Evolutionary conservation across 2,329 filamentous ascomycete species (phyloP).

Genomic region (Botryotinia narcissicola): DNA sequence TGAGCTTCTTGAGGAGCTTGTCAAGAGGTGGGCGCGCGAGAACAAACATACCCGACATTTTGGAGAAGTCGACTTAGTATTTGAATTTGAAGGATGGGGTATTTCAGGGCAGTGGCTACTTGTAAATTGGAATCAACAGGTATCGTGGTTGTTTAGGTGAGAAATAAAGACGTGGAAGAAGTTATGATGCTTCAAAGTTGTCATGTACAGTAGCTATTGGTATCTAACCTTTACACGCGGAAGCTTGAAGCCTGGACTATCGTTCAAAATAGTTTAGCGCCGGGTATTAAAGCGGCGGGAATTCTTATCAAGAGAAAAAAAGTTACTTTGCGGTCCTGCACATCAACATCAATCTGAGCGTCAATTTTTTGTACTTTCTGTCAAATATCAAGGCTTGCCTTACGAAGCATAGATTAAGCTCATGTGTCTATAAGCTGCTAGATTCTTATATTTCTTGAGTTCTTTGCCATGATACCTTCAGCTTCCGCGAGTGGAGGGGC

Average conservation of each 20-base stretch:
- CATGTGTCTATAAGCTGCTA: not conserved
- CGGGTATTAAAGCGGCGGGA: conserved; percentile 14
- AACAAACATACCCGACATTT: conserved; percentile 42
- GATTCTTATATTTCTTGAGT: not conserved
- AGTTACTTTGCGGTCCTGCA: conserved; percentile 18
- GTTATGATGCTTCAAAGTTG: conserved; percentile 18
- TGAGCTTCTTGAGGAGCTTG: conserved; percentile 18
- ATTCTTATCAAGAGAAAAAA: conserved; percentile 20
- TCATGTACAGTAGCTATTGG: conserved; percentile 11
- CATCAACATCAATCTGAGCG: conserved; percentile 13
- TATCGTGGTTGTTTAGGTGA: not conserved
- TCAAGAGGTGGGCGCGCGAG: conserved; percentile 14
- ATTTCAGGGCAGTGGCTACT: not conserved
- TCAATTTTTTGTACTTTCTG: not conserved
- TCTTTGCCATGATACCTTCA: conserved; percentile 30
- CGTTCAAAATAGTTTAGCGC: conserved; percentile 17
- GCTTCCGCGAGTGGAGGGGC: conserved; percentile 20
- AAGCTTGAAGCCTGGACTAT: conserved; percentile 22
- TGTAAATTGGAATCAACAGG: not conserved
- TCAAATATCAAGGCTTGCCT: not conserved
- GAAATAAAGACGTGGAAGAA: not conserved
- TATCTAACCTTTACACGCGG: conserved; percentile 18
- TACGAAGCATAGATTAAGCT: not conserved
- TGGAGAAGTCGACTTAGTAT: conserved; percentile 21
- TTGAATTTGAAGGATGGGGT: not conserved